Conservation (phyloP, 2,329 filamentous ascomycete species). For the Hypomyces perniciosus region DNA sequence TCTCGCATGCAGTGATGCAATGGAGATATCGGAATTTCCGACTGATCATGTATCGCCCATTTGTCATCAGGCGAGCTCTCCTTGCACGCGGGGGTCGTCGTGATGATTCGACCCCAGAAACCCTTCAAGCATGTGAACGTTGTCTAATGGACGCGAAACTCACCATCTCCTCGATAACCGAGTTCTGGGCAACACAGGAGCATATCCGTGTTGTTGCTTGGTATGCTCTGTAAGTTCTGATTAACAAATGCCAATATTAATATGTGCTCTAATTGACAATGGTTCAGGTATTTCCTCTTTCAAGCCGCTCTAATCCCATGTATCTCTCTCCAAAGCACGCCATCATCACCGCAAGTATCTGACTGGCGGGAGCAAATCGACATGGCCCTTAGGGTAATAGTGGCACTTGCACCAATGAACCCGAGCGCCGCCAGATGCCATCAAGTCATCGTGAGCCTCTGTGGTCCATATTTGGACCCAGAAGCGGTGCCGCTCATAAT, state of each 20-base stretch:
- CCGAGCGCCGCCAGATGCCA: constrained; percentile 36
- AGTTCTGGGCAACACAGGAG: constrained; percentile 31
- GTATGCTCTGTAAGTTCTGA: constrained; percentile 31
- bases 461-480: constrained; percentile 29
- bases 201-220: constrained; percentile 37
- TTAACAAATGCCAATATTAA: background rate
- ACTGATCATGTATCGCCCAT: constrained; percentile 43
- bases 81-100: constrained; percentile 11
- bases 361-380: constrained; percentile 38
- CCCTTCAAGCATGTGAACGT: constrained; percentile 18
- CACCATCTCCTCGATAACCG: constrained; percentile 33
- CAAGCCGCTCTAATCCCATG: constrained; percentile 43
- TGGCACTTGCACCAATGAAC: constrained; percentile 32
- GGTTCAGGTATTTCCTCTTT: constrained; percentile 40
- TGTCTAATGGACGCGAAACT: constrained; percentile 37
- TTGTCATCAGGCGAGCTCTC: constrained; percentile 35
- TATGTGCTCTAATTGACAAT: background rate
- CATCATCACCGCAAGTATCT: constrained; percentile 27
- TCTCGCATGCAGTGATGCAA: constrained; percentile 36
- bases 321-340: constrained; percentile 40
- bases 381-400: constrained; percentile 30
- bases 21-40: constrained; percentile 40
- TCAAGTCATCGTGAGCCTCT: constrained; percentile 35
- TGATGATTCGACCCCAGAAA: constrained; percentile 16
- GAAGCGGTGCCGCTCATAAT: background rate